phyloP scores from a whole-genome alignment of 176 grass and related monocot genomes.

The Lolium rigidum region DNA sequence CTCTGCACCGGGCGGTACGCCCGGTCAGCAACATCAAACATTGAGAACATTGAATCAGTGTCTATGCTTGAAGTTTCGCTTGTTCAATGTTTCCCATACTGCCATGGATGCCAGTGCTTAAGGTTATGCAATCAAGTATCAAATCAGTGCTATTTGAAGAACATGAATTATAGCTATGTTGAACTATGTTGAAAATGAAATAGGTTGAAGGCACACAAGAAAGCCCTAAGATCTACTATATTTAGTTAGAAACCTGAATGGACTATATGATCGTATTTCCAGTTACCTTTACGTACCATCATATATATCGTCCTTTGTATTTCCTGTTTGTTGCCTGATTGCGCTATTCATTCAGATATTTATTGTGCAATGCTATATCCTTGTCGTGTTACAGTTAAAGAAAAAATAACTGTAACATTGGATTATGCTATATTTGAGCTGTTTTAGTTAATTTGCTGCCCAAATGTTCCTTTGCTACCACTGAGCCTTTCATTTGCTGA shows the following conservation, averaged over 20 bases:
- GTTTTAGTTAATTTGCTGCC: background rate
- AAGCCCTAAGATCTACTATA: background rate
- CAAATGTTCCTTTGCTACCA: background rate
- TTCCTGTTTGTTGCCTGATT: background rate
- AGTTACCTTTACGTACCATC: background rate
- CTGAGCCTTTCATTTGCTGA: background rate
- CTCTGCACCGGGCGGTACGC: too few relatives aligned
- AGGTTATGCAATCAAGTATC: background rate
- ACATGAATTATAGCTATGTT: conserved; percentile 2
- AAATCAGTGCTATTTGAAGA: background rate
- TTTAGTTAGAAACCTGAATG: background rate
- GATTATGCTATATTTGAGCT: background rate
- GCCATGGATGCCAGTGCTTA: background rate
- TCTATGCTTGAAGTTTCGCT: background rate
- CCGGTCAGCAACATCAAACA: too few relatives aligned
- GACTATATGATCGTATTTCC: background rate
- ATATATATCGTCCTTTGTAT: background rate
- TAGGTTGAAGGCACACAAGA: background rate
- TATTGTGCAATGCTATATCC: background rate
- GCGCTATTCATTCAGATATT: background rate
- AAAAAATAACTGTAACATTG: background rate
- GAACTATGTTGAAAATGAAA: background rate
- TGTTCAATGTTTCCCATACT: background rate
- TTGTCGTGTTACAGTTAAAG: conserved; percentile 20
- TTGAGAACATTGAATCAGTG: conserved; percentile 1